Base-by-base conservation (phyloP, 1,139 yeast genomes). In the Yamadazyma atlantica region DNA sequence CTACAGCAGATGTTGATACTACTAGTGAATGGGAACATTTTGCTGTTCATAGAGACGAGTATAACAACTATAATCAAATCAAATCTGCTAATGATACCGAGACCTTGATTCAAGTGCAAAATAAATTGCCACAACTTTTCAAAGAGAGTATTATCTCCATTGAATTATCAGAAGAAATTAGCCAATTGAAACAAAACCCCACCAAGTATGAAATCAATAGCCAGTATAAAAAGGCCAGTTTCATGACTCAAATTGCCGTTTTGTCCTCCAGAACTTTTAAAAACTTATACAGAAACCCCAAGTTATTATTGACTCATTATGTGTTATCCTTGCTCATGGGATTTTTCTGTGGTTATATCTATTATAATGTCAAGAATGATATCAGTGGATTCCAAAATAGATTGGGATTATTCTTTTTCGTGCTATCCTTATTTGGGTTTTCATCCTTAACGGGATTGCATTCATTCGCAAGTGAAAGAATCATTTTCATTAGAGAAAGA, bases 311-410 rank as follows among this genome's bases (percentile, higher is more conserved):
- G 45, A 85, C 94, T 1, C 95, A 92, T 56, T 92, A 90, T 55
- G 67, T 85, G 2, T 69, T 90, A 44, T 84, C 96, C 0, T 62
- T 87, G 7, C 54, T 82, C 13, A 78, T 90, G 60, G 96, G 96
- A 0, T 57, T 80, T 3, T 86, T 92, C 60, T 84, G 96, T 62
- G 97, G 97, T 0, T 78, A 80, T 38, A 68, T 92, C 30, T 92
- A 92, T 60, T 90, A 83, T 62, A 73, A 88, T 52, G 81, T 90
- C 17, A 70, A 82, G 32, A 85, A 89, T 54, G 96, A 92, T 59
- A 90, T 92, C 41, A 82, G 95, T 54, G 98, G 98, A 0, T 92
- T 92, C 69, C 98, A 92, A 59, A 92, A 92, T 61, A 76, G 98
- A 52, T 69, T 92, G 46, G 98, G 98, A 0, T 69, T 92, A 44